phyloP scores from a whole-genome alignment of 768 basidiomycete genomes.

The Trametes coccinea region DNA sequence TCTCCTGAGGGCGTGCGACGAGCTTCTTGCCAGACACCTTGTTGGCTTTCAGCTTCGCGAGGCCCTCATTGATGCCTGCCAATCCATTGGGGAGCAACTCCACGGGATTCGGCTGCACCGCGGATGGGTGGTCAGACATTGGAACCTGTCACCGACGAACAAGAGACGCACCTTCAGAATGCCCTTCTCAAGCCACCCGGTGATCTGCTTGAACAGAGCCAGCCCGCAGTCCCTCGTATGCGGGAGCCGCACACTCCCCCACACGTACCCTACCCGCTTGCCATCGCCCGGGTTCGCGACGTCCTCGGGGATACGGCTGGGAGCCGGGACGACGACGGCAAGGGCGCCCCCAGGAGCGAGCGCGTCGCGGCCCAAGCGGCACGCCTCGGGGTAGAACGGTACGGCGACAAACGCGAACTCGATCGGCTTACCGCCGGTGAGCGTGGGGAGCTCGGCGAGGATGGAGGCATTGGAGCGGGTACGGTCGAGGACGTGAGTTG shows the following conservation, averaged over 20 bases:
- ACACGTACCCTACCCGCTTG: constrained; percentile 19
- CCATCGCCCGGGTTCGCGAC: constrained; percentile 6
- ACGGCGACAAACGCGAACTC: constrained; percentile 30
- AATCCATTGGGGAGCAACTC: constrained; percentile 45
- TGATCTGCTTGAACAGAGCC: constrained; percentile 19
- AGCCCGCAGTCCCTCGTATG: constrained; percentile 9
- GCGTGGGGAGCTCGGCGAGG: constrained; percentile 13
- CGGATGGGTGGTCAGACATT: not conserved
- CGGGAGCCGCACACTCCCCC: constrained; percentile 16
- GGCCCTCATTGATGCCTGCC: constrained; percentile 37
- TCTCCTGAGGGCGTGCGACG: constrained; percentile 43
- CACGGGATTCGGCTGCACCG: constrained; percentile 16
- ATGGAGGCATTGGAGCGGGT: constrained; percentile 12
- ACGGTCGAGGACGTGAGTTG: constrained; percentile 33
- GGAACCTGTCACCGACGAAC: not conserved
- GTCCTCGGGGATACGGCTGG: constrained; percentile 10
- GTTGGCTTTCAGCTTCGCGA: constrained; percentile 38
- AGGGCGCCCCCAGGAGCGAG: constrained; percentile 29
- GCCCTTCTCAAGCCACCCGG: constrained; percentile 19
- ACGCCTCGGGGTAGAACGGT: constrained; percentile 24
- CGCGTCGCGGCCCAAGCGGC: constrained; percentile 23
- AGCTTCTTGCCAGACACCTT: constrained; percentile 45
- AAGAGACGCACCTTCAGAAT: constrained; percentile 19
- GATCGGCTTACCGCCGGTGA: constrained; percentile 25
- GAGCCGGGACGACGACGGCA: constrained; percentile 17